Percentiles rank a stretch among this genome's conserved stretches.
These are phyloP conservation scores for Pichia sporocuriosa DNA, from an alignment of 805 yeast species.

Conservation along the genomic window DNA sequence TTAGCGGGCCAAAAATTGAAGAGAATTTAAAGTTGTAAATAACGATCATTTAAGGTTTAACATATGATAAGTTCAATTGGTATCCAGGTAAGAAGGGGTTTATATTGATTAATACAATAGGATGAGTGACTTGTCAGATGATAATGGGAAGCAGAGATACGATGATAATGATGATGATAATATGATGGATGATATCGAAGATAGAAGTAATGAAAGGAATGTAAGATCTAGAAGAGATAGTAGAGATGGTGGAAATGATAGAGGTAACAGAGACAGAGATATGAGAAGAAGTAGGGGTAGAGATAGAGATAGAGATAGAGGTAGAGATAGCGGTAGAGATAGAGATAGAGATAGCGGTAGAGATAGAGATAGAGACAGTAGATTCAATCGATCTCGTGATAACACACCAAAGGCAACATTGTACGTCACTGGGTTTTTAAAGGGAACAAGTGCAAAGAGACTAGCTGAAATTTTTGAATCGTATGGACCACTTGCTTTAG, in stretches of 20 bases:
- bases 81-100: too few relatives aligned
- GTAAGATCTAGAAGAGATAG: background rate
- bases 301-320: background rate
- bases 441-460: slow-evolving; percentile 47
- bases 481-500: slow-evolving; percentile 53
- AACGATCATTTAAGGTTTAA: too few relatives aligned
- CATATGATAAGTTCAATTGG: too few relatives aligned
- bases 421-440: slow-evolving; percentile 37
- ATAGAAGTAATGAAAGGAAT: background rate
- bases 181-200: background rate
- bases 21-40: too few relatives aligned
- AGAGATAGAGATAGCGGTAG: slow-evolving; percentile 11
- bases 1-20: too few relatives aligned
- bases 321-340: slow-evolving; percentile 6
- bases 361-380: background rate
- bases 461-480: slow-evolving; percentile 55
- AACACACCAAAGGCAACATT: slow-evolving; percentile 20
- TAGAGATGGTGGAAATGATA: background rate
- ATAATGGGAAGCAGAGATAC: background rate
- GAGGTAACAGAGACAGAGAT: background rate
- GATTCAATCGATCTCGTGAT: background rate
- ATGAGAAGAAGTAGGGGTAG: background rate
- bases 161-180: background rate
- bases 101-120: too few relatives aligned
- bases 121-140: background rate